Conservation (phyloP, 345 rosid genomes). For the Brassica incana region DNA sequence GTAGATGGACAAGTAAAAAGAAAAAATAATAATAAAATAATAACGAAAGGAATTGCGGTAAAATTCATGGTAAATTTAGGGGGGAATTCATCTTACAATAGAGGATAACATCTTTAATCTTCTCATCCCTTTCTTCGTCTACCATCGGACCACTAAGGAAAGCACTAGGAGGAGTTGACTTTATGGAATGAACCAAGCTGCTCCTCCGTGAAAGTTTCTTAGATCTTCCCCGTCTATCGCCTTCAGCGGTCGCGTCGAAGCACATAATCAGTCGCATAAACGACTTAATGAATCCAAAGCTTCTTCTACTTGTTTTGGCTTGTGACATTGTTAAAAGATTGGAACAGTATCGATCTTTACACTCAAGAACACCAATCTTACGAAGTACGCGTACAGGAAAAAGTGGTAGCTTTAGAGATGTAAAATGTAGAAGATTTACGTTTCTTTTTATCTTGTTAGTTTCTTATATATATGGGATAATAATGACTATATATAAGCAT, state of each 20-base stretch:
- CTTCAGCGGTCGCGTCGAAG: constrained; percentile 11
- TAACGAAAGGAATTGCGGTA: not conserved
- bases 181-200: constrained; percentile 27
- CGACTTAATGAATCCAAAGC: constrained; percentile 25
- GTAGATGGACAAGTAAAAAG: not conserved
- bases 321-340: constrained; percentile 18
- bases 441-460: constrained; percentile 4
- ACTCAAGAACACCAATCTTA: not conserved
- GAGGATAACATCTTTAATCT: constrained; percentile 35
- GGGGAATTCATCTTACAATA: constrained; percentile 42
- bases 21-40: not conserved
- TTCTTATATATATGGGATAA: not conserved
- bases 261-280: constrained; percentile 28
- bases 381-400: not conserved
- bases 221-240: not conserved
- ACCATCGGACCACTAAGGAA: constrained; percentile 7
- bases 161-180: constrained; percentile 9
- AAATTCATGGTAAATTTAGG: constrained; percentile 3
- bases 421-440: constrained; percentile 2
- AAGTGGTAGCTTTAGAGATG: not conserved
- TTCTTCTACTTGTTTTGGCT: constrained; percentile 23
- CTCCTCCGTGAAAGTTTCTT: constrained; percentile 3
- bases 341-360: not conserved
- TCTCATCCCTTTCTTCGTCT: constrained; percentile 31
- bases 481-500: constrained; percentile 16